These are phyloP conservation scores for Marasmius sp. DNA, from an alignment of 1,284 basidiomycete species.

Conservation along the genomic window DNA sequence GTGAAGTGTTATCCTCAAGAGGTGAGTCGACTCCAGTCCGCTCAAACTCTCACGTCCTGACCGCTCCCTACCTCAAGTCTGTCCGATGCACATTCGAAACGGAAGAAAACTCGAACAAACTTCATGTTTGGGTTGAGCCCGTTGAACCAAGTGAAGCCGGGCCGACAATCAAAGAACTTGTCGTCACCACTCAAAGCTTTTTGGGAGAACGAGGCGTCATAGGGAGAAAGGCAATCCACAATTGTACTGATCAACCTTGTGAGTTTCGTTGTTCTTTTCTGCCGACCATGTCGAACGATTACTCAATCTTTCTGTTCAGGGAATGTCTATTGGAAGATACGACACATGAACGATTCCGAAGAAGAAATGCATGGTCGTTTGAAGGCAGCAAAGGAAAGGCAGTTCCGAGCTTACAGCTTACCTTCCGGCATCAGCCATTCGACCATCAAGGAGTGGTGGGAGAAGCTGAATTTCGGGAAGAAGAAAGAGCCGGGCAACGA, in stretches of 20 bases:
- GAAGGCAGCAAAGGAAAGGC: constrained; percentile 33
- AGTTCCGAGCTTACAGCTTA: constrained; percentile 42
- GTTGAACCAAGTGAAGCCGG: constrained; percentile 41
- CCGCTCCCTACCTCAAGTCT: constrained; percentile 36
- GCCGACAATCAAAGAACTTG: constrained; percentile 35
- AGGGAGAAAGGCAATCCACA: constrained; percentile 33
- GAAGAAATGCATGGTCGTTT: constrained; percentile 34
- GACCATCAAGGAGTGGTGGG: constrained; percentile 49
- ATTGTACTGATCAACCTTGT: constrained; percentile 37
- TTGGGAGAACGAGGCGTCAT: constrained; percentile 28
- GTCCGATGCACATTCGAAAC: constrained; percentile 64
- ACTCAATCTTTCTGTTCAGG: constrained; percentile 36
- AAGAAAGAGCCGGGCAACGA: neutral
- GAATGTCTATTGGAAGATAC: constrained; percentile 53
- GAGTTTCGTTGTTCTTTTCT: constrained; percentile 19
- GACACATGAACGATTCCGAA: constrained; percentile 31
- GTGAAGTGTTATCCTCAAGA: constrained; percentile 64
- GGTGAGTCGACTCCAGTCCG: constrained; percentile 36
- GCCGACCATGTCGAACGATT: neutral
- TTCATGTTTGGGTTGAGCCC: constrained; percentile 72
- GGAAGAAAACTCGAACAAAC: constrained; percentile 32
- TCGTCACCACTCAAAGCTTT: constrained; percentile 34
- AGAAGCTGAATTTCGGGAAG: constrained; percentile 45
- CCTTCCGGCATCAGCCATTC: constrained; percentile 48
- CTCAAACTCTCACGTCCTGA: neutral